Conservation (phyloP, 2,329 filamentous ascomycete species). For the Cladosporium sp. region DNA sequence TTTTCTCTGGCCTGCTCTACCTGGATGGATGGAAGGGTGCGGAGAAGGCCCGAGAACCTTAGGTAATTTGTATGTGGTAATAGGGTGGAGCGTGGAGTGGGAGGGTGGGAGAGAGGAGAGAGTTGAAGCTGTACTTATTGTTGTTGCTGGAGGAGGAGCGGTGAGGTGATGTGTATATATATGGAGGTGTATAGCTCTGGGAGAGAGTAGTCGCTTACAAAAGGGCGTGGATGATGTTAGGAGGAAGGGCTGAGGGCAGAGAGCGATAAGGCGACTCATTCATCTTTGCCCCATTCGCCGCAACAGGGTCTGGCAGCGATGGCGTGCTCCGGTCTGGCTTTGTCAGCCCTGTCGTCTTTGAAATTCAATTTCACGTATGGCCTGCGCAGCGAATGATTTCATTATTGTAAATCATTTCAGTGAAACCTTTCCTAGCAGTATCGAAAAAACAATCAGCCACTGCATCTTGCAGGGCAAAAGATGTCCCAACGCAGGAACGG, state of each 20-base stretch:
- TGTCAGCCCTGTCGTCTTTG: neutral
- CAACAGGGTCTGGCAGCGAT: neutral
- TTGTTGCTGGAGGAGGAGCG: neutral
- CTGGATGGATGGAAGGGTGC: constrained; percentile 2
- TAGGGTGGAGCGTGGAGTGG: neutral
- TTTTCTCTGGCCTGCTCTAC: neutral
- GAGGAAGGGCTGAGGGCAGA: too few species aligned
- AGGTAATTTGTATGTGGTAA: constrained; percentile 7
- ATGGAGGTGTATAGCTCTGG: neutral
- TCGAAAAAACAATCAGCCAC: too few species aligned
- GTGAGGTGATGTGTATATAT: neutral
- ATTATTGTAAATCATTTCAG: neutral
- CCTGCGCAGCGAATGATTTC: too few species aligned
- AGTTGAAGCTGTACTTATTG: neutral
- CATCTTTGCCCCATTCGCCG: neutral
- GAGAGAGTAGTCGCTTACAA: neutral
- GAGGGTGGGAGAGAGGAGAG: neutral
- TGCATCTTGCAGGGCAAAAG: neutral
- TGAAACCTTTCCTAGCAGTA: too few species aligned
- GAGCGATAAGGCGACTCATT: too few species aligned
- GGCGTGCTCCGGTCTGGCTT: neutral
- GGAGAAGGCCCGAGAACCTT: constrained; percentile 12
- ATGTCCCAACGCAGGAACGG: constrained; percentile 5
- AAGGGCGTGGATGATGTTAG: neutral
- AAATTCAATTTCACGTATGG: too few species aligned